Evolutionary conservation across 768 basidiomycete species (phyloP).

Genomic region (Tricholoma flavovirens): DNA sequence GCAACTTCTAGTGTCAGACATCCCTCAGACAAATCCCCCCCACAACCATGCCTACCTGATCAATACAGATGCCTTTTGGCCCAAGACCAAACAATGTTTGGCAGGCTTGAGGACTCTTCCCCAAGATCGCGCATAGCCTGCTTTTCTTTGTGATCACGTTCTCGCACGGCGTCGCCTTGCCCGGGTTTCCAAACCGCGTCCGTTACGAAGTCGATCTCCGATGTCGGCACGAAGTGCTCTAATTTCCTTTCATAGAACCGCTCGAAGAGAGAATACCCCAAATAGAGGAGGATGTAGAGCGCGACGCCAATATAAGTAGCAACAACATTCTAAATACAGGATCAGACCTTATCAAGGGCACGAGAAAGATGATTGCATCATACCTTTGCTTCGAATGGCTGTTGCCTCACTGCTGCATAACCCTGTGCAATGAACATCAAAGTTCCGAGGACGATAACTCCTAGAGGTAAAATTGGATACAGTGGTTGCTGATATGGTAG

Average conservation of each 20-base stretch:
- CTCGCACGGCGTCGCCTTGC: slow-evolving; percentile 13
- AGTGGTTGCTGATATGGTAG: slow-evolving; percentile 55
- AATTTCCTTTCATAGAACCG: slow-evolving; percentile 22
- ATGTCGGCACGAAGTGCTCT: slow-evolving; percentile 35
- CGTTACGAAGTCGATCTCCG: slow-evolving; percentile 45
- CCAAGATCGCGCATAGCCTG: neutral
- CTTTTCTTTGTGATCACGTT: neutral
- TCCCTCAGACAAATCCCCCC: no score
- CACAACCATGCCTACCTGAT: neutral
- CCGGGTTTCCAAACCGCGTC: slow-evolving; percentile 49
- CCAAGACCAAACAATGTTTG: slow-evolving; percentile 1
- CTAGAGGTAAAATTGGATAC: slow-evolving; percentile 46
- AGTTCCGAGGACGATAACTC: slow-evolving; percentile 42
- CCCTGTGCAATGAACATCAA: slow-evolving; percentile 54
- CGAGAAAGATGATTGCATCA: slow-evolving; percentile 7
- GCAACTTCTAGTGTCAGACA: no score
- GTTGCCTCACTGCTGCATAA: slow-evolving; percentile 39
- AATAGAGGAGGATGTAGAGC: slow-evolving; percentile 40
- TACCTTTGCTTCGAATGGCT: slow-evolving; percentile 41
- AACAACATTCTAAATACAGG: slow-evolving; percentile 38
- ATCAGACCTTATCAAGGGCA: neutral
- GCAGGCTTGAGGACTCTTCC: neutral
- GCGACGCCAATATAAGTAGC: slow-evolving; percentile 51
- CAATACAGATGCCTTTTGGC: slow-evolving; percentile 6
- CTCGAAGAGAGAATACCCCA: slow-evolving; percentile 38